Conservation (phyloP, 2,329 filamentous ascomycete genomes). For the Macrophomina tecta region DNA sequence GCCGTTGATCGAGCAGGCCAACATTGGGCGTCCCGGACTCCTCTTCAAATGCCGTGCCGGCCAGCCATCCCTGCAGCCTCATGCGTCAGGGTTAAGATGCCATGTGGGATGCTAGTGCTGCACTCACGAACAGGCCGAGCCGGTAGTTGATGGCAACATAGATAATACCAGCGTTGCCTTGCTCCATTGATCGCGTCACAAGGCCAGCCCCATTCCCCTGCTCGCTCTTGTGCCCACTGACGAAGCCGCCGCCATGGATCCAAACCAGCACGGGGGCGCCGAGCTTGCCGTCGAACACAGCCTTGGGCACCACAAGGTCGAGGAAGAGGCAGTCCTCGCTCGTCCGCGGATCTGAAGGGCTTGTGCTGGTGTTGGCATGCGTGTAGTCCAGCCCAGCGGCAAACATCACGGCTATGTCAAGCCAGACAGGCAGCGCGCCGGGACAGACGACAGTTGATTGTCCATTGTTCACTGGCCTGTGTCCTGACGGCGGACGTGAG, state of each 20-base stretch:
- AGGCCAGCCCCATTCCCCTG: conserved; percentile 7
- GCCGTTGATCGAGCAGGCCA: conserved; percentile 1
- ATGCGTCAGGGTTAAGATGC: not conserved
- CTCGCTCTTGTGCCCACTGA: conserved; percentile 1
- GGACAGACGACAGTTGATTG: not conserved
- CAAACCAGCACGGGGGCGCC: conserved; percentile 1
- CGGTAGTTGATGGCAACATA: conserved; percentile 4
- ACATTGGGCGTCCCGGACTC: not conserved
- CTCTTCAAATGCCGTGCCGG: not conserved
- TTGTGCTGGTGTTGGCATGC: not conserved
- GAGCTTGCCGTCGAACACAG: not conserved
- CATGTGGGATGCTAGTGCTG: not conserved
- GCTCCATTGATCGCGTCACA: not conserved
- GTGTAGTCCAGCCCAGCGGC: conserved; percentile 1
- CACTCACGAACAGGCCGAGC: conserved; percentile 6
- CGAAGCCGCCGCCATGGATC: conserved; percentile 9
- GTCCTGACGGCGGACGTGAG: not conserved
- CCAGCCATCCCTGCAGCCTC: not conserved
- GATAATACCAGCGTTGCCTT: not conserved
- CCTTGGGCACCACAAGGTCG: not conserved
- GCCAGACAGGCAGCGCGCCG: not conserved
- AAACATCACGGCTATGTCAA: not conserved
- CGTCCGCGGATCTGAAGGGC: not conserved
- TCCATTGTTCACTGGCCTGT: not conserved
- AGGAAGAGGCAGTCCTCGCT: conserved; percentile 7